Conservation (phyloP, 441 rosid genomes). For the Corymbia citriodora region DNA sequence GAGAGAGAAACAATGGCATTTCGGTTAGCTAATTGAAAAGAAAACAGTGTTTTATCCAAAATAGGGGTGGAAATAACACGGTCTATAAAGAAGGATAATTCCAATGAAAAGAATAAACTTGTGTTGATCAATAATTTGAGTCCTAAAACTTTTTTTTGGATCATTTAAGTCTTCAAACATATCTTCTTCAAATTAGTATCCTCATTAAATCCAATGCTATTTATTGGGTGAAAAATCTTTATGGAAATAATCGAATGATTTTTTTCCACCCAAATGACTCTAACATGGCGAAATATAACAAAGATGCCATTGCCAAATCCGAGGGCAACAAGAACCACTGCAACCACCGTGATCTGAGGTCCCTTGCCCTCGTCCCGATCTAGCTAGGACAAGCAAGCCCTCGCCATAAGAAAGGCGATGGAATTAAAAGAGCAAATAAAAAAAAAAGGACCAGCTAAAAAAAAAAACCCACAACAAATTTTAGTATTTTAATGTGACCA, state of each 20-base stretch:
- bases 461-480: not conserved
- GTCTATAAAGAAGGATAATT: not conserved
- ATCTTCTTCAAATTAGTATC: fast-evolving
- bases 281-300: fast-evolving
- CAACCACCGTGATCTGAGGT: fast-evolving
- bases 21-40: not conserved
- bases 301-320: fast-evolving
- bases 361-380: fast-evolving
- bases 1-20: not conserved
- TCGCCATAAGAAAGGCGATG: too few relatives aligned
- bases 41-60: fast-evolving
- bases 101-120: fast-evolving
- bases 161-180: not conserved
- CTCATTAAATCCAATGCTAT: too few relatives aligned
- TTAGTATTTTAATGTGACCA: not conserved
- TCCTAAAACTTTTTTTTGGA: not conserved
- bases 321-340: not conserved
- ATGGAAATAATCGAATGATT: too few relatives aligned
- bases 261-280: too few relatives aligned
- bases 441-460: not conserved
- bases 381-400: not conserved
- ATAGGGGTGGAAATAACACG: fast-evolving
- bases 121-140: not conserved
- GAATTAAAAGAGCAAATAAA: not conserved
- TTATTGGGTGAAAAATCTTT: too few relatives aligned